These are phyloP conservation scores for Raffaelea arxii DNA, from an alignment of 2,329 filamentous ascomycete species.

Conservation along the genomic window DNA sequence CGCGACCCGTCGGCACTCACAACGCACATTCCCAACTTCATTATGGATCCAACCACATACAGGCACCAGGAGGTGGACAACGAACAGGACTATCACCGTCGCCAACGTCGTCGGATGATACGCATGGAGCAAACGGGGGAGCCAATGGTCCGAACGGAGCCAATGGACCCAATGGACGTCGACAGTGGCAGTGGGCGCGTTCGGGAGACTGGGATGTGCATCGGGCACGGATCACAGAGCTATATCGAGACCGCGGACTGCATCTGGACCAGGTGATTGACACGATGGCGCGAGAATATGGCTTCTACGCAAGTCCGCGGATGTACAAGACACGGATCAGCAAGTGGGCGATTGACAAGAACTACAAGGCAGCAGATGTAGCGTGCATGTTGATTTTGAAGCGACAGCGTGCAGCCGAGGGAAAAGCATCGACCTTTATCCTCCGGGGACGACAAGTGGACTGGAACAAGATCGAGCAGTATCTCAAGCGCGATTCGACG, in stretches of 20 bases:
- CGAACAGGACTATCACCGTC: slow-evolving; percentile 1
- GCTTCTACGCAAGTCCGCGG: slow-evolving; percentile 19
- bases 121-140: neutral
- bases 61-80: neutral
- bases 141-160: neutral
- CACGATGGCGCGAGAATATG: slow-evolving; percentile 16
- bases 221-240: slow-evolving; percentile 16
- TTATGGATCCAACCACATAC: neutral
- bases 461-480: slow-evolving; percentile 18
- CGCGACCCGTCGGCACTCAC: neutral
- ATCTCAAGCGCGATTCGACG: slow-evolving; percentile 18
- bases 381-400: slow-evolving; percentile 16
- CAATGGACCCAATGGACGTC: neutral
- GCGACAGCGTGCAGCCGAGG: slow-evolving; percentile 14
- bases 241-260: slow-evolving; percentile 17
- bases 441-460: slow-evolving; percentile 18
- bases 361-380: slow-evolving; percentile 20
- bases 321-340: slow-evolving; percentile 25
- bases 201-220: slow-evolving; percentile 19
- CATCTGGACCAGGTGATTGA: slow-evolving; percentile 19
- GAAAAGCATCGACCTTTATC: slow-evolving; percentile 17
- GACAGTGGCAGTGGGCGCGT: slow-evolving; percentile 9
- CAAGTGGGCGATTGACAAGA: slow-evolving; percentile 23
- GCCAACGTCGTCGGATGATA: slow-evolving; percentile 4
- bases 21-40: too few species aligned